Evolutionary conservation across 1,284 basidiomycete species (phyloP).

Genomic region (Sanghuangporus sanghuang): DNA sequence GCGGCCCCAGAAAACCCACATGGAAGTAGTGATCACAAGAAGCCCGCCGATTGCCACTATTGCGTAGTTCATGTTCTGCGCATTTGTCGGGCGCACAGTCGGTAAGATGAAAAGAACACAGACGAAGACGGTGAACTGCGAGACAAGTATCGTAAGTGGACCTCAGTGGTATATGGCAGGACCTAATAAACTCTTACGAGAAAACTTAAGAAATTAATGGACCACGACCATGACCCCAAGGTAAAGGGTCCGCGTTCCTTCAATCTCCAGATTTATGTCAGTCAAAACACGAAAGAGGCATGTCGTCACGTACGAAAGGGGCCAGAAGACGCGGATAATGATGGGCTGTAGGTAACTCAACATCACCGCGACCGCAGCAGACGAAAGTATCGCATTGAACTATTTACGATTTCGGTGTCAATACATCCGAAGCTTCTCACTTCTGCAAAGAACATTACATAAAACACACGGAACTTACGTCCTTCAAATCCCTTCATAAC

Average conservation of each 20-base stretch:
- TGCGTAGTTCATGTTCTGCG: conserved; percentile 61
- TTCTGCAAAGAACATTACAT: neutral
- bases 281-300: neutral
- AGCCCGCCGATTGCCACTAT: conserved; percentile 47
- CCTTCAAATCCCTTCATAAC: too few relatives aligned
- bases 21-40: conserved; percentile 33
- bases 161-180: neutral
- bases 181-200: conserved; percentile 31
- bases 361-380: conserved; percentile 56
- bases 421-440: neutral
- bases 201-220: conserved; percentile 43
- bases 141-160: neutral
- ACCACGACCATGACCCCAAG: conserved; percentile 49
- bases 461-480: too few relatives aligned
- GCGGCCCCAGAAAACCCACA: conserved; percentile 39
- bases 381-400: conserved; percentile 54
- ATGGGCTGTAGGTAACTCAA: conserved; percentile 55
- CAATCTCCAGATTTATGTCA: conserved; percentile 28
- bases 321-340: conserved; percentile 55
- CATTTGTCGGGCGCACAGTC: conserved; percentile 52
- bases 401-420: conserved; percentile 19
- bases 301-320: conserved; percentile 37
- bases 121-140: conserved; percentile 48
- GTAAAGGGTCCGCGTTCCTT: conserved; percentile 46
- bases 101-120: conserved; percentile 57